phyloP scores from a whole-genome alignment of 495 filamentous ascomycete genomes.

The Pseudevernia furfuracea region DNA sequence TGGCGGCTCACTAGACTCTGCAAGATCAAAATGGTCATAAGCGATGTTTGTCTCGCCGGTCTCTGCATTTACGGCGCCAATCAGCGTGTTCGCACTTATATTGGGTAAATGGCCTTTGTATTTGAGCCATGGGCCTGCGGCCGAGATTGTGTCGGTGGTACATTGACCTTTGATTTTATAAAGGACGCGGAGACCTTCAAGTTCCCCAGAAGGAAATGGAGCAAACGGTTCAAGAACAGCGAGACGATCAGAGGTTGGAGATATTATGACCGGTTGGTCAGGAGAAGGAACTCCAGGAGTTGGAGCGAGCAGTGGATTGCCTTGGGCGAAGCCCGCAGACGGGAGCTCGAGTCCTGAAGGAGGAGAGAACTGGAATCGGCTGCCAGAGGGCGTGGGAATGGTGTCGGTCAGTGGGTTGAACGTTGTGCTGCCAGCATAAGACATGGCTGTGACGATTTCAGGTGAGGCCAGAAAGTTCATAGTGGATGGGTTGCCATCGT shows the following conservation, averaged over 20 bases:
- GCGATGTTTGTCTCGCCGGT: conserved; percentile 89
- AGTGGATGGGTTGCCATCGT: conserved; percentile 89
- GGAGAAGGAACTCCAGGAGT: conserved; percentile 61
- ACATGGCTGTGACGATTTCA: conserved; percentile 92
- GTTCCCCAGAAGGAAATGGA: conserved; percentile 69
- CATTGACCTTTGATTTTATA: conserved; percentile 96
- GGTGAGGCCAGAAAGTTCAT: conserved; percentile 99
- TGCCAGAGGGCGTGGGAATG: conserved; percentile 71
- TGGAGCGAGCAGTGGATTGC: conserved; percentile 68
- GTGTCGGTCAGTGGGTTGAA: conserved; percentile 94
- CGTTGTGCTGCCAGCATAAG: conserved; percentile 82
- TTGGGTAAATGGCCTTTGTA: conserved; percentile 99
- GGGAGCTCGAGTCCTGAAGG: conserved; percentile 75
- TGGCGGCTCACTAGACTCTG: conserved; percentile 7
- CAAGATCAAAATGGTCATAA: conserved; percentile 51
- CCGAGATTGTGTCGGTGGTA: conserved; percentile 94
- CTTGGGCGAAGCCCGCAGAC: conserved; percentile 65
- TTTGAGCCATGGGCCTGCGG: conserved; percentile 94
- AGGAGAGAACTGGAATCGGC: conserved; percentile 76
- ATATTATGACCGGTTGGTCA: conserved; percentile 59
- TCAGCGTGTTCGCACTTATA: conserved; percentile 92
- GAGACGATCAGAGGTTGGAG: conserved; percentile 77
- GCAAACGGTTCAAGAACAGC: conserved; percentile 87
- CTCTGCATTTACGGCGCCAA: conserved; percentile 83
- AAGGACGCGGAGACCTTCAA: conserved; percentile 67